Evolutionary conservation across 1,284 basidiomycete species (phyloP).

Genomic region (Testicularia cyperi): DNA sequence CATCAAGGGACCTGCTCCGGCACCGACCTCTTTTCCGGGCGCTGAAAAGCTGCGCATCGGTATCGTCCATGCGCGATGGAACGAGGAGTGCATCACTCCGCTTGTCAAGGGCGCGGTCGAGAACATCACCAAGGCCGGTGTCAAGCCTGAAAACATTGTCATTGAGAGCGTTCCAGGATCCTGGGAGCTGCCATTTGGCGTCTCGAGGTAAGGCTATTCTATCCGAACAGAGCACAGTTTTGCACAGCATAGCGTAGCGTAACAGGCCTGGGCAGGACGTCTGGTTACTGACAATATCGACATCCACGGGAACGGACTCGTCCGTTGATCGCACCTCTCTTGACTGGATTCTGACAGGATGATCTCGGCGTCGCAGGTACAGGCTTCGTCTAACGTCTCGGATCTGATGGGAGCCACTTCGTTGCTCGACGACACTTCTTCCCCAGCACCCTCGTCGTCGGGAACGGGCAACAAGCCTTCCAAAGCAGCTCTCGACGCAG

Average conservation of each 20-base stretch:
- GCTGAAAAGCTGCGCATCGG: constrained; percentile 52
- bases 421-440: constrained; percentile 39
- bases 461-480: constrained; percentile 7
- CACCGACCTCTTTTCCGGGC: constrained; percentile 53
- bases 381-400: constrained; percentile 70
- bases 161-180: constrained; percentile 84
- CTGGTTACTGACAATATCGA: no score
- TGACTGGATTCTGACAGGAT: no score
- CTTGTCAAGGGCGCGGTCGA: constrained; percentile 75
- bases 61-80: constrained; percentile 68
- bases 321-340: no score
- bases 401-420: constrained; percentile 76
- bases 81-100: constrained; percentile 78
- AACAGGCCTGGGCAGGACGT: no score
- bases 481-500: constrained; percentile 70
- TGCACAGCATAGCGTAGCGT: no score
- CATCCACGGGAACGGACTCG: no score
- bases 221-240: no score
- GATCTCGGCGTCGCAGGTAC: constrained; percentile 80
- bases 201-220: no score
- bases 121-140: constrained; percentile 79
- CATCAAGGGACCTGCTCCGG: constrained; percentile 55
- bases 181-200: constrained; percentile 56
- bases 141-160: constrained; percentile 85
- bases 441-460: constrained; percentile 9